Evolutionary conservation across 176 grass and related monocot species (phyloP), one percentile per base, ranked within the genome.

Genomic region (Pontederia crassipes): DNA sequence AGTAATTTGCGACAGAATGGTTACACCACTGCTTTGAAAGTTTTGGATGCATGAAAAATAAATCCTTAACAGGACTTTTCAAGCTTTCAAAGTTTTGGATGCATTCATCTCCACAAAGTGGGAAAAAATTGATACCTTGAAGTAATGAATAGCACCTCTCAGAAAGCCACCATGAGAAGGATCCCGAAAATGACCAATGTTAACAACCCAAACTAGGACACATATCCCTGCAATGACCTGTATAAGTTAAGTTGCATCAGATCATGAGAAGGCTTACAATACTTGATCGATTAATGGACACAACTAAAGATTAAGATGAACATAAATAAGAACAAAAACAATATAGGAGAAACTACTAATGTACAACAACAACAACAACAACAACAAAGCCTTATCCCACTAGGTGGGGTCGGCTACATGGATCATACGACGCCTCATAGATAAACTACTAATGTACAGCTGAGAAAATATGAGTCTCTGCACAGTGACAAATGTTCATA

Each of bases 211-310:
- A 69, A 97, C 93, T 71, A 97, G 87, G 46, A 97, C 70, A 80
- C 93, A 97, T 57, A 97, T 97, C 52, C 84, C 93, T 68, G 93
- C 93, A 74, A 97, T 97, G 49, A 97, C 87, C 93, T 97, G 73
- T 62, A 84, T n/a, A 77, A 67, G 47, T 62, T 58, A 48, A 80
- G 11, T 35, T 53, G 56, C 12, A 27, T 53, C 63, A 50, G 24
- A 46, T 17, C 17, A 8, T n/a, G 17, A 57, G 27, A 54, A 61
- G 2, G 13, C 12, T 52, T 52, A 8, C 46, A 61, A 53, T 54
- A 54, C 29, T 20, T 14, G 9, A 11, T 27, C 12, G 14, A 51
- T 13, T 51, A 52, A 51, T 11, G 17, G 3, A 10, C 10, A 13
- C 17, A 49, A 64, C 10, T 11, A 13, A 28, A 9, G 26, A 64